phyloP scores from a whole-genome alignment of 2,329 filamentous ascomycete species.

The Pleoardoris graminearum region DNA sequence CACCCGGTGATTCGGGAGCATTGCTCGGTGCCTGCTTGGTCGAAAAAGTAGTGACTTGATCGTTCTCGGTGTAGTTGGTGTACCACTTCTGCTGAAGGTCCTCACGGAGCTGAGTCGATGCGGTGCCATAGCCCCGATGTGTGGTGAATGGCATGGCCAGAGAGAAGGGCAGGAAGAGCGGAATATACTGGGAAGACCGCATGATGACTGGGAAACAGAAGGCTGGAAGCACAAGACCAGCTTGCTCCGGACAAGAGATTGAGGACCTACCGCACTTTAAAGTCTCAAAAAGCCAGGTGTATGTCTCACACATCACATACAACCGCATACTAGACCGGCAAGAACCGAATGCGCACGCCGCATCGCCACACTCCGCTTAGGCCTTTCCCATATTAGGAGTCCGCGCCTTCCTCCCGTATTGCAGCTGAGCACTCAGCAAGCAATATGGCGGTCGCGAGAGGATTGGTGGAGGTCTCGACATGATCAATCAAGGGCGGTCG shows the following conservation, averaged over 20 bases:
- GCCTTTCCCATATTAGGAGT: background rate
- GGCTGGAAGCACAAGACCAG: background rate
- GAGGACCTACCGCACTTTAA: background rate
- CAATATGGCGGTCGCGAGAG: background rate
- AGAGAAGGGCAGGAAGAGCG: slow-evolving; percentile 1
- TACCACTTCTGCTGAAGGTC: slow-evolving; percentile 9
- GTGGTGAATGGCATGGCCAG: background rate
- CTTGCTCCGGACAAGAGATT: background rate
- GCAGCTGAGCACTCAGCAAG: background rate
- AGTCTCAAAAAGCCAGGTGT: background rate
- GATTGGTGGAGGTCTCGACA: background rate
- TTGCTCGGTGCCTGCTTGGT: background rate
- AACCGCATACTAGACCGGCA: background rate
- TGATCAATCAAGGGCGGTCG: background rate
- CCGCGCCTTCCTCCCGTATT: background rate
- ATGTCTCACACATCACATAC: background rate
- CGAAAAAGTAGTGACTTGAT: background rate
- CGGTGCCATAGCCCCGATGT: background rate
- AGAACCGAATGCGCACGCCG: slow-evolving; percentile 3
- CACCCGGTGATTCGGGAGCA: background rate
- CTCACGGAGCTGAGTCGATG: background rate
- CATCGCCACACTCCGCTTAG: background rate
- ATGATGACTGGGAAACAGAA: background rate
- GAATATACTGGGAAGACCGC: slow-evolving; percentile 3
- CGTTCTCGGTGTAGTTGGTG: background rate